Percentiles rank a stretch among this genome's conserved stretches.
Evolutionary conservation across 306 rosid species (phyloP).

Genomic region (Medicago ruthenica): DNA sequence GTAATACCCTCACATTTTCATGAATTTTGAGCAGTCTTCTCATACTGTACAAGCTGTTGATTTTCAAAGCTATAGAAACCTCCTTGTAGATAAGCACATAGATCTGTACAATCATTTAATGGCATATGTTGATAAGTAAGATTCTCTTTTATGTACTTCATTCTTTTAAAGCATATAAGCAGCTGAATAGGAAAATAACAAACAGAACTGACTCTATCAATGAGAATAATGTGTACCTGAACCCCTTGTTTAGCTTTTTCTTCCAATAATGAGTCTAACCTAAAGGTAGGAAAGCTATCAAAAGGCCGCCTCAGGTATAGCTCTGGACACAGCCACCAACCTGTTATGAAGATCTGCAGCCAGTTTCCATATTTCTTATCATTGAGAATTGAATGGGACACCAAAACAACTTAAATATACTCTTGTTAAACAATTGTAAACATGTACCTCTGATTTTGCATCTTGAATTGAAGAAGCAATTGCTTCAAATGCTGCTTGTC

Average conservation of each 20-base stretch:
- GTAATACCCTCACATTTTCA: conserved; percentile 92
- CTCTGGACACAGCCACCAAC: conserved; percentile 99
- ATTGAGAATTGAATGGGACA: conserved; percentile 25
- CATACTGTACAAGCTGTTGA: conserved; percentile 91
- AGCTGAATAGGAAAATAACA: conserved; percentile 14
- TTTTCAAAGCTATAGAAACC: conserved; percentile 94
- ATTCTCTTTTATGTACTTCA: conserved; percentile 21
- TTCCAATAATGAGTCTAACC: conserved; percentile 82
- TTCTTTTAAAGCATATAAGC: conserved; percentile 29
- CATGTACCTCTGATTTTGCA: conserved; percentile 90
- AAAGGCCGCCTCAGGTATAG: conserved; percentile 86
- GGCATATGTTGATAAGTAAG: conserved; percentile 29
- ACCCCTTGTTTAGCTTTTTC: conserved; percentile 95
- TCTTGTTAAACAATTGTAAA: conserved; percentile 41
- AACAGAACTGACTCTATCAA: conserved; percentile 21
- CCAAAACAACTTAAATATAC: conserved; percentile 16
- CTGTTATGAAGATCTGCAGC: conserved; percentile 94
- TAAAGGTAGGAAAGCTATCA: conserved; percentile 66
- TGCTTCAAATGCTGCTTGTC: conserved; percentile 88
- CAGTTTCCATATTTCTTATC: conserved; percentile 40
- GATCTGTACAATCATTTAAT: conserved; percentile 59
- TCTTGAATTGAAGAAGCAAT: conserved; percentile 89
- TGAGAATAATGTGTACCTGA: conserved; percentile 63
- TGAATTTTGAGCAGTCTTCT: conserved; percentile 84
- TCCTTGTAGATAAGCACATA: conserved; percentile 97